A percentile compares a stretch with the other conserved stretches of the same genome.
Conservation (phyloP, 2,329 filamentous ascomycete species). For the Scedosporium apiospermum region DNA sequence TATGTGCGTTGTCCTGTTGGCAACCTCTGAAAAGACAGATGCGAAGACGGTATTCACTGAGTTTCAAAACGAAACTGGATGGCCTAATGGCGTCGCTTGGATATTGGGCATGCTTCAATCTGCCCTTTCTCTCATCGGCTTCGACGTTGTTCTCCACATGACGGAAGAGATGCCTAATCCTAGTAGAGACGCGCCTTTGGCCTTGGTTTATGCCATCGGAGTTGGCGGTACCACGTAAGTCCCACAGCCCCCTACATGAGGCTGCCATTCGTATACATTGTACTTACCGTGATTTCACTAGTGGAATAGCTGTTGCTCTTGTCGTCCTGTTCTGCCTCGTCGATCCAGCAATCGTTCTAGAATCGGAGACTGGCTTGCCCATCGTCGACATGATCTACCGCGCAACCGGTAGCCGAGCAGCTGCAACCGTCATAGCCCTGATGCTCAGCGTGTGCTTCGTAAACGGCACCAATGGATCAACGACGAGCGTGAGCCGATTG, state of each 20-base stretch:
- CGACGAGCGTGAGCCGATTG: constrained; percentile 32
- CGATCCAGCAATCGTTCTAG: too few species aligned
- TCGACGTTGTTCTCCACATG: constrained; percentile 35
- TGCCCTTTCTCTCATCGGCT: constrained; percentile 25
- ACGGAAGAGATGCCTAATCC: constrained; percentile 36
- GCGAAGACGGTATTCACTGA: constrained; percentile 32
- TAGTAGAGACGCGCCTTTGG: constrained; percentile 26
- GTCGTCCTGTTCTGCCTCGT: too few species aligned
- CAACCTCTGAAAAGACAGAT: constrained; percentile 31
- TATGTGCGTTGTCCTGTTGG: constrained; percentile 32
- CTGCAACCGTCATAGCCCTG: constrained; percentile 28
- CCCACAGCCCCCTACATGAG: too few species aligned
- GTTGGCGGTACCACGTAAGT: neutral
- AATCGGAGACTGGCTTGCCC: constrained; percentile 23
- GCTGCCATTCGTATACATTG: too few species aligned
- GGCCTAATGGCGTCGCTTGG: constrained; percentile 37
- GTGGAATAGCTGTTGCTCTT: too few species aligned
- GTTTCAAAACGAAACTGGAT: constrained; percentile 35
- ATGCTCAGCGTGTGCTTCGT: constrained; percentile 33
- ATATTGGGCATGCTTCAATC: constrained; percentile 34
- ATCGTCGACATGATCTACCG: constrained; percentile 35
- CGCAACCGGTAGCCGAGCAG: constrained; percentile 27
- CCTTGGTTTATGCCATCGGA: constrained; percentile 23
- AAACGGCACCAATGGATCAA: constrained; percentile 33
- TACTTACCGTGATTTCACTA: too few species aligned